Evolutionary conservation across 108 stramenopile species (phyloP).

Genomic region (Craspedostauros australis): DNA sequence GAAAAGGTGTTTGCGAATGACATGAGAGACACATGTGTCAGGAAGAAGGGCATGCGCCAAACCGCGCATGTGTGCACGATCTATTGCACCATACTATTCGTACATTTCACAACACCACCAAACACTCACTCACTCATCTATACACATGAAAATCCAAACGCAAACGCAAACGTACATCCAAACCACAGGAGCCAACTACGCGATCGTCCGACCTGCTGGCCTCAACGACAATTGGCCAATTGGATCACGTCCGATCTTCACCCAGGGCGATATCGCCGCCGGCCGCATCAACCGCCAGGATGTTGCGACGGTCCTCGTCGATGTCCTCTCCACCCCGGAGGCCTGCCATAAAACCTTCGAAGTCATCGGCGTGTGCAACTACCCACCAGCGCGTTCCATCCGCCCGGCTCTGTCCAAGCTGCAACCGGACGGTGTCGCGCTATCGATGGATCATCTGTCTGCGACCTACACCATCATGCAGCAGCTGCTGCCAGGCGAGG

Average conservation of each 20-base stretch:
- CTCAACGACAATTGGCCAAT: slow-evolving; percentile 87
- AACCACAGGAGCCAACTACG: slow-evolving; percentile 49
- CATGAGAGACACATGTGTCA: too few relatives aligned
- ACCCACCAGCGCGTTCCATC: slow-evolving; percentile 49
- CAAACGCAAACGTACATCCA: slow-evolving; percentile 2
- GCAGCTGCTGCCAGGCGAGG: slow-evolving; percentile 83
- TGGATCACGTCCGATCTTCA: slow-evolving; percentile 79
- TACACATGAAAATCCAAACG: too few relatives aligned
- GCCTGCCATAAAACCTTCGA: slow-evolving; percentile 92
- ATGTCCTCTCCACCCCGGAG: slow-evolving; percentile 51
- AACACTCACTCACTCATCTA: too few relatives aligned
- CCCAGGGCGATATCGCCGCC: slow-evolving; percentile 83
- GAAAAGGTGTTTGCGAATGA: too few relatives aligned
- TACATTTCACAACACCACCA: too few relatives aligned
- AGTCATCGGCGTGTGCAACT: slow-evolving; percentile 68
- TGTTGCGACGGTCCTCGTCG: slow-evolving; percentile 72
- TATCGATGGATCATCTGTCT: slow-evolving; percentile 36
- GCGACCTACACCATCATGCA: slow-evolving; percentile 65
- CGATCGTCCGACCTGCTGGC: slow-evolving; percentile 84
- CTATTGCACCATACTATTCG: too few relatives aligned
- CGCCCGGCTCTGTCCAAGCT: slow-evolving; percentile 40
- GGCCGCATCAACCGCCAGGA: slow-evolving; percentile 88
- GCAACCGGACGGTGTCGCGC: slow-evolving; percentile 24
- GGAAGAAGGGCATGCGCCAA: too few relatives aligned
- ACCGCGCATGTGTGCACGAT: too few relatives aligned